Conservation (phyloP, 805 yeast genomes). For the Saturnispora ahearnii region DNA sequence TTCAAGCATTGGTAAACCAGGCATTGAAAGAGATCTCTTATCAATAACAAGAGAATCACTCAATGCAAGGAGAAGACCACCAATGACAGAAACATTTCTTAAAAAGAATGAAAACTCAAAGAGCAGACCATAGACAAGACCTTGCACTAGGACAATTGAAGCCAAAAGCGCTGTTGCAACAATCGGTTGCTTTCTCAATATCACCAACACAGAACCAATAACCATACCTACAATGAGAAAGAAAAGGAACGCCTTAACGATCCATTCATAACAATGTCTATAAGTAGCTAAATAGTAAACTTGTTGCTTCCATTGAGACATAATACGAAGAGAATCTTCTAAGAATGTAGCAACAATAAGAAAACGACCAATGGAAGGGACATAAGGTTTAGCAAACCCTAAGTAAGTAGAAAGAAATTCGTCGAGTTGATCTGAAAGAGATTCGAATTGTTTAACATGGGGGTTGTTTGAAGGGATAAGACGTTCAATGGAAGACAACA, state of each 20-base stretch:
- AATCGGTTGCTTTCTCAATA: conserved; percentile 57
- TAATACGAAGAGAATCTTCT: conserved; percentile 79
- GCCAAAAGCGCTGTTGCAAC: conserved; percentile 64
- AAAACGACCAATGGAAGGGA: conserved; percentile 82
- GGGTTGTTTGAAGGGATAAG: conserved; percentile 27
- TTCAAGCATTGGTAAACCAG: conserved; percentile 70
- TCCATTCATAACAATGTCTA: conserved; percentile 68
- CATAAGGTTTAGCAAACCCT: conserved; percentile 54
- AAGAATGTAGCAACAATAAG: conserved; percentile 88
- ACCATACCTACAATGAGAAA: conserved; percentile 62
- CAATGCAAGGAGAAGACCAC: conserved; percentile 81
- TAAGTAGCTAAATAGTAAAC: conserved; percentile 72
- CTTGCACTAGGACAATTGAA: conserved; percentile 71
- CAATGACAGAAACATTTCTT: conserved; percentile 83
- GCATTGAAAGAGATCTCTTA: conserved; percentile 55
- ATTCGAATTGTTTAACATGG: conserved; percentile 36
- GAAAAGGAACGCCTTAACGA: conserved; percentile 64
- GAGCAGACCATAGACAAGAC: conserved; percentile 78
- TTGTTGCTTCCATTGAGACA: conserved; percentile 87
- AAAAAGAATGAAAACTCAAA: conserved; percentile 74
- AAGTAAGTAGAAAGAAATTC: conserved; percentile 41
- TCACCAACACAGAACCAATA: conserved; percentile 60
- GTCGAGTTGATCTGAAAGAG: conserved; percentile 45
- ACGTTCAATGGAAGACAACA: neutral
- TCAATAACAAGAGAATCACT: conserved; percentile 79